Base-by-base conservation (phyloP, 768 basidiomycete species). In the Gloeopeniophorella convolvens region DNA sequence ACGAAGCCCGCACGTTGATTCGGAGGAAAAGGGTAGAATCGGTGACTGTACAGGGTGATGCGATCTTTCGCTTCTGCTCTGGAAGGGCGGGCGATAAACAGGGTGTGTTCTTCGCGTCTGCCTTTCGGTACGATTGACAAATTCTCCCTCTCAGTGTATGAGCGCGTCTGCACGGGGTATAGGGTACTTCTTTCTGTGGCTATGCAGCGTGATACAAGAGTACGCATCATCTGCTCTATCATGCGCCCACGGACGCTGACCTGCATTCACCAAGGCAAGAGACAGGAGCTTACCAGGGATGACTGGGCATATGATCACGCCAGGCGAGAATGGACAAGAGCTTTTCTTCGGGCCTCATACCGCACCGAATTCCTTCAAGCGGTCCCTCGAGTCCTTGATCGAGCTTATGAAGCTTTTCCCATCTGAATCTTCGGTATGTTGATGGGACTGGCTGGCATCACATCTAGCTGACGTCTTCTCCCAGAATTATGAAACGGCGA, bases 31-130 rank as follows among this genome's bases (percentile, higher is more conserved):
- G 39, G 34, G 34, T 18, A 13, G 35, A 54, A 18, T 8, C 35
- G 2, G 42, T 54, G n/a, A 50, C 34, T 5, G 37, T 54, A 2
- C 35, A 36, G 35, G 48, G 52, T 23, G 48, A 50, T 9, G 30
- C 35, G 5, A 24, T 54, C 7, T 15, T 31, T 16, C 52, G 47
- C 10, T 41, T 36, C 23, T 36, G 33, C 16, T 23, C 48, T 12
- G 23, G 33, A 3, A 54, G 24, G 33, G 27, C 41, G 9, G 52
- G 42, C 18, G 48, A 54, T 20, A 54, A 31, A 31, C 20, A 50
- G 8, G 48, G 52, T 50, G 18, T 18, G 40, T 32, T 3, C 35
- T 27, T 18, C 33, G 13, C 42, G 3, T 3, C 30, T 27, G n/a
- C 30, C 21, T 18, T 21, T 15, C n/a, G 41, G 26, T 3, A 12